A percentile compares a stretch with the other conserved stretches of the same genome.
phyloP scores from a whole-genome alignment of 176 grass and related monocot species.

The Zoysia pacifica region DNA sequence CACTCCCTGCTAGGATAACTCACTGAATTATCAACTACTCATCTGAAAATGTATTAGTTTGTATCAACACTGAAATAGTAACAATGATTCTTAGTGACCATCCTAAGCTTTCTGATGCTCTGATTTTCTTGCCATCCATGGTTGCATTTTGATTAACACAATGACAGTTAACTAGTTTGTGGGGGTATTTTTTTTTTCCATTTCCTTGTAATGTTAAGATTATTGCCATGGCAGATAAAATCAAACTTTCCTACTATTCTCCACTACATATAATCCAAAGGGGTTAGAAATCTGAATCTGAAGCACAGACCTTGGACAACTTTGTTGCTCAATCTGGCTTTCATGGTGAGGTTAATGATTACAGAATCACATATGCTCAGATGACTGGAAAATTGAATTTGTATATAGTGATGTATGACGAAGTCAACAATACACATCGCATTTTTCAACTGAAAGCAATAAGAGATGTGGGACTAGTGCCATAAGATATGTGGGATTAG shows the following conservation, averaged over 20 bases:
- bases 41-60: background rate
- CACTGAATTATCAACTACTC: background rate
- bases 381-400: background rate
- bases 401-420: background rate
- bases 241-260: background rate
- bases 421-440: background rate
- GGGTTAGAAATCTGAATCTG: background rate
- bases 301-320: background rate
- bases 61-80: background rate
- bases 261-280: background rate
- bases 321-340: constrained; percentile 5
- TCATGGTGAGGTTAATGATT: background rate
- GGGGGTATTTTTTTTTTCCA: background rate
- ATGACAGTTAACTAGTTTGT: background rate
- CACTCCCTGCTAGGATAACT: background rate
- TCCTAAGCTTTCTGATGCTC: background rate
- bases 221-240: background rate
- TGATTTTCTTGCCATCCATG: background rate
- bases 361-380: background rate
- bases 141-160: background rate
- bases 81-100: background rate
- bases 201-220: background rate
- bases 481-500: background rate
- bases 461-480: background rate
- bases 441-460: background rate